Conservation (phyloP, 352 stramenopile genomes). For the Aphanomyces astaci region DNA sequence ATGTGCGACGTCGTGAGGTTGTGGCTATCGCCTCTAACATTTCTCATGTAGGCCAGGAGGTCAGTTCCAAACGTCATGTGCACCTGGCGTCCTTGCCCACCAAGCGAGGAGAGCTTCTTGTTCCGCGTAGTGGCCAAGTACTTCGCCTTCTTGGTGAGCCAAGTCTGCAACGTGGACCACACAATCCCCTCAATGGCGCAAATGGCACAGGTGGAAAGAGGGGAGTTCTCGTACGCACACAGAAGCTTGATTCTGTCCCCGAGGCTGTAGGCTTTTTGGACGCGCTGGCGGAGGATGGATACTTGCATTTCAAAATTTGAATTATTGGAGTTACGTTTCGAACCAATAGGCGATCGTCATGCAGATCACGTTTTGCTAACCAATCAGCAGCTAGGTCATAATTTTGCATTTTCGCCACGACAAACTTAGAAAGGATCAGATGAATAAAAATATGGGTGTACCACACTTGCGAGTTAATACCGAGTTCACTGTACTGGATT, state of each 20-base stretch:
- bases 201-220: not conserved
- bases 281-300: not conserved
- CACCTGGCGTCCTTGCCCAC: not conserved
- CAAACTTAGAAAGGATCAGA: too few species aligned
- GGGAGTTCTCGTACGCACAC: not conserved
- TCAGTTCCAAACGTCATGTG: not conserved
- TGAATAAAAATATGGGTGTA: too few species aligned
- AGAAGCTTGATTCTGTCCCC: not conserved
- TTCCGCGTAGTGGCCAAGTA: not conserved
- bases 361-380: too few species aligned
- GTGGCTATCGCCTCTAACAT: not conserved
- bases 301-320: too few species aligned
- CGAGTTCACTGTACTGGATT: too few species aligned
- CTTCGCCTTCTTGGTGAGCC: not conserved
- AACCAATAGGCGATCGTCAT: too few species aligned
- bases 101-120: not conserved
- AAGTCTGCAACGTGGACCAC: not conserved
- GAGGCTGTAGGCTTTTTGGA: not conserved
- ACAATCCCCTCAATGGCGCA: not conserved
- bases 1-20: not conserved
- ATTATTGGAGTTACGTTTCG: too few species aligned
- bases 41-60: not conserved
- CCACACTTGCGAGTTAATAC: too few species aligned
- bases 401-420: too few species aligned
- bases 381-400: too few species aligned